Percentiles rank a stretch among this genome's conserved stretches.
Evolutionary conservation across 208 protist genomes (phyloP).

Genomic region (Endotrypanum monterogeii): DNA sequence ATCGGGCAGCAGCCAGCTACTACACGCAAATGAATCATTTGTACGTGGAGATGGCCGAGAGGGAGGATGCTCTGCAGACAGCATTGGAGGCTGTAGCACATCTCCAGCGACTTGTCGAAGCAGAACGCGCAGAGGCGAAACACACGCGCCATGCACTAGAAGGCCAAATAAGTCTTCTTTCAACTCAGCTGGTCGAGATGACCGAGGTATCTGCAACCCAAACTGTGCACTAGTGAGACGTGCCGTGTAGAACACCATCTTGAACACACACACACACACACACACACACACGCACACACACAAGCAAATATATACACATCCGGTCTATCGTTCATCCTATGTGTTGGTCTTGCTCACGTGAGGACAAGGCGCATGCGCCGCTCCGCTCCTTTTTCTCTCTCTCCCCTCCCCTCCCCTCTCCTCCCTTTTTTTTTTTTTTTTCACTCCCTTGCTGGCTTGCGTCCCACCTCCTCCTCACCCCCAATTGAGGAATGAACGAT

Average conservation of each 20-base stretch:
- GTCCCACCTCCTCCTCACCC: too few species aligned
- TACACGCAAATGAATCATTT: slow-evolving; percentile 71
- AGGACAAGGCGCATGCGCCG: neutral
- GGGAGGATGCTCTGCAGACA: slow-evolving; percentile 44
- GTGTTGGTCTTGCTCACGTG: neutral
- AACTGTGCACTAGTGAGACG: neutral
- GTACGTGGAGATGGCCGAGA: slow-evolving; percentile 60
- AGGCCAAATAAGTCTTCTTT: slow-evolving; percentile 74
- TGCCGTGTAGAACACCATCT: neutral
- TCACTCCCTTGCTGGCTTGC: neutral
- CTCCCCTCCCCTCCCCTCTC: too few species aligned
- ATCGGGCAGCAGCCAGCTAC: slow-evolving; percentile 66
- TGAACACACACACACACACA: neutral
- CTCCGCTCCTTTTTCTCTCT: neutral
- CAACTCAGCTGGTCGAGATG: slow-evolving; percentile 57
- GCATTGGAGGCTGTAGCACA: slow-evolving; percentile 37
- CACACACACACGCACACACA: neutral
- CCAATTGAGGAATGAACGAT: too few species aligned
- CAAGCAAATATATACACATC: neutral
- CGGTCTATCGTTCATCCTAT: neutral
- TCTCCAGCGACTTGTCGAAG: slow-evolving; percentile 36
- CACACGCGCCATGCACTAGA: slow-evolving; percentile 56
- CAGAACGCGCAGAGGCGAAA: slow-evolving; percentile 48
- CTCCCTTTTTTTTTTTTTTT: neutral
- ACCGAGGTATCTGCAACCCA: slow-evolving; percentile 8